phyloP scores from a whole-genome alignment of 495 filamentous ascomycete species.

The Astrocystis sublimbata region DNA sequence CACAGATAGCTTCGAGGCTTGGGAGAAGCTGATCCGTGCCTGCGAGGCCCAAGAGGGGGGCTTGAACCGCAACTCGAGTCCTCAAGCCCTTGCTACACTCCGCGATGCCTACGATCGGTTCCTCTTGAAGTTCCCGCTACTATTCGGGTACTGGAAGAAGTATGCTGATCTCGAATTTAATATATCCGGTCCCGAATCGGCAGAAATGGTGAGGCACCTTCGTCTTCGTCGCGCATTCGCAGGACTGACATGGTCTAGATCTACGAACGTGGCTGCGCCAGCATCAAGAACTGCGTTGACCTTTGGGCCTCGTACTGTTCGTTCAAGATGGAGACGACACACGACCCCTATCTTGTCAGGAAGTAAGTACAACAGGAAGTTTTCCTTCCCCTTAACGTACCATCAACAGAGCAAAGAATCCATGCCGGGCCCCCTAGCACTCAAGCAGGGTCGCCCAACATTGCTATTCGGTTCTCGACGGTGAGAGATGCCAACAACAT shows the following conservation, averaged over 20 bases:
- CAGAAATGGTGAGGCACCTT: conserved; percentile 77
- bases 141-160: conserved; percentile 99
- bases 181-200: conserved; percentile 94
- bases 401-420: conserved; percentile 36
- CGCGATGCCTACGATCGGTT: conserved; percentile 88
- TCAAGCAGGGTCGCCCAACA: conserved; percentile 30
- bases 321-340: conserved; percentile 96
- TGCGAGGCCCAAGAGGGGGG: conserved; percentile 88
- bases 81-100: conserved; percentile 83
- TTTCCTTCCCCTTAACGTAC: conserved; percentile 69
- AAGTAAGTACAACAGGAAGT: conserved; percentile 86
- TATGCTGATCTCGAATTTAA: conserved; percentile 98
- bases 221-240: not conserved
- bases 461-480: conserved; percentile 40
- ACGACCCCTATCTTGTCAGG: conserved; percentile 93
- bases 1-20: conserved; percentile 89
- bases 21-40: conserved; percentile 87
- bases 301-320: conserved; percentile 95
- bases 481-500: conserved; percentile 57
- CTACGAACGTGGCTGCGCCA: conserved; percentile 93
- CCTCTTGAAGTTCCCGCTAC: conserved; percentile 89
- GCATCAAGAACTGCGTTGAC: conserved; percentile 90
- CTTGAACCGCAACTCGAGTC: conserved; percentile 93
- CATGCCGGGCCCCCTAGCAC: conserved; percentile 34
- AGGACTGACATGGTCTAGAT: conserved; percentile 54